These are phyloP conservation scores for Evernia prunastri DNA, from an alignment of 495 filamentous ascomycete species.

Conservation along the genomic window DNA sequence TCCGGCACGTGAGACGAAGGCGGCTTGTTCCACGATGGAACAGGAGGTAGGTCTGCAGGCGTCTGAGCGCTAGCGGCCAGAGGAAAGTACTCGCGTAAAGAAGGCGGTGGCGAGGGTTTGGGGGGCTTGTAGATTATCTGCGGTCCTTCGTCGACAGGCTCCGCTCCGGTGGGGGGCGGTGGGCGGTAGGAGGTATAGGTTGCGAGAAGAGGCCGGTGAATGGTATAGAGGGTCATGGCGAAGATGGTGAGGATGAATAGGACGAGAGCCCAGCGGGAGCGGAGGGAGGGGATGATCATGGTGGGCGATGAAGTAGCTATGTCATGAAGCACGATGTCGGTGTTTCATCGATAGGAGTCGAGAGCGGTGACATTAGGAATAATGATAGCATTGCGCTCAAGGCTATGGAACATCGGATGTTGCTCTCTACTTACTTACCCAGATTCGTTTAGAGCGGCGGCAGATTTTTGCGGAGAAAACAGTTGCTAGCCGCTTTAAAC, in stretches of 20 bases:
- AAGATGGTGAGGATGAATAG: slow-evolving; percentile 6
- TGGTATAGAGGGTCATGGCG: neutral
- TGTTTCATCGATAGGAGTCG: neutral
- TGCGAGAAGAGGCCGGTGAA: neutral
- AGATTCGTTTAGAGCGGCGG: neutral
- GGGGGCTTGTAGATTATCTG: slow-evolving; percentile 19
- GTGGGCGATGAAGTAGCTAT: neutral
- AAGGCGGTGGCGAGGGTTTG: slow-evolving; percentile 14
- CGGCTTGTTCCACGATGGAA: slow-evolving; percentile 26
- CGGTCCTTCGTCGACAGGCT: neutral
- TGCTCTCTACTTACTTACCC: neutral
- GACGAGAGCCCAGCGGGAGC: neutral
- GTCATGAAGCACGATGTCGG: neutral
- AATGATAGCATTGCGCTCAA: neutral
- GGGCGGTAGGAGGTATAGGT: slow-evolving; percentile 1
- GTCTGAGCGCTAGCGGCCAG: slow-evolving; percentile 23
- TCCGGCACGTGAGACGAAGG: slow-evolving; percentile 24
- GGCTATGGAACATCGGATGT: neutral
- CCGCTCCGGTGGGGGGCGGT: neutral
- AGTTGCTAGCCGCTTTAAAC: neutral
- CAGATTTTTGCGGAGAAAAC: neutral
- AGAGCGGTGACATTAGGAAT: neutral
- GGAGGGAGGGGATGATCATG: neutral
- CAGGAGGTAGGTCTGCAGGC: slow-evolving; percentile 25
- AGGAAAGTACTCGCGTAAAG: slow-evolving; percentile 26